A percentile compares a stretch with the other conserved stretches of the same genome.
phyloP scores from a whole-genome alignment of 2,329 filamentous ascomycete genomes.

The Hirsutella minnesotensis region DNA sequence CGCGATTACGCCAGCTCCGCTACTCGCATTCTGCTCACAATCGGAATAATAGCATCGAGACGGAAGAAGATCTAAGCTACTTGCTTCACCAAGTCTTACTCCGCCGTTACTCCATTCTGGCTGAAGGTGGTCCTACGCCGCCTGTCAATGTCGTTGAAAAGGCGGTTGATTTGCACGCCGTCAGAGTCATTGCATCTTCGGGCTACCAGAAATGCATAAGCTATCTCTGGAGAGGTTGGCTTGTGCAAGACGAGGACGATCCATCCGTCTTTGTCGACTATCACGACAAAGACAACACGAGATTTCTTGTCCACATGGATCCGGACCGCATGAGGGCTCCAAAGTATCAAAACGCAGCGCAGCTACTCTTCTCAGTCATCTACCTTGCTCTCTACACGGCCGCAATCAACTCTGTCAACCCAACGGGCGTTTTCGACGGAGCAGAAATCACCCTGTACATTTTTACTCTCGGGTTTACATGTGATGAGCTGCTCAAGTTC shows the following conservation, averaged over 20 bases:
- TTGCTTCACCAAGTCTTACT: constrained; percentile 73
- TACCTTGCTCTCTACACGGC: constrained; percentile 79
- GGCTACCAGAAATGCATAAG: constrained; percentile 94
- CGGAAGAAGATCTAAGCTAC: constrained; percentile 66
- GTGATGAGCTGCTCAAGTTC: constrained; percentile 77
- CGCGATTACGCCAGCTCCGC: neutral
- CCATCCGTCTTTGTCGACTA: constrained; percentile 85
- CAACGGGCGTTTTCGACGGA: constrained; percentile 67
- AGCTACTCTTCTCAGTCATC: constrained; percentile 72
- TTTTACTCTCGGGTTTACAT: constrained; percentile 85
- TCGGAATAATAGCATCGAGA: constrained; percentile 56
- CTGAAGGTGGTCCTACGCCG: constrained; percentile 57
- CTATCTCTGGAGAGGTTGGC: constrained; percentile 90
- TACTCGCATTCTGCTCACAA: neutral
- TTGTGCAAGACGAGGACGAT: constrained; percentile 90
- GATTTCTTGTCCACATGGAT: constrained; percentile 73
- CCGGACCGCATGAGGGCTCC: constrained; percentile 91
- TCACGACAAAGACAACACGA: constrained; percentile 64
- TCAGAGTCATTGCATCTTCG: constrained; percentile 78
- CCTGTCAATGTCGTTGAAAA: constrained; percentile 87
- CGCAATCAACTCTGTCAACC: constrained; percentile 91
- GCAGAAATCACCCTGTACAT: constrained; percentile 78
- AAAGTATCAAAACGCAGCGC: constrained; percentile 81
- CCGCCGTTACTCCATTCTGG: constrained; percentile 74
- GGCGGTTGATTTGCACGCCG: constrained; percentile 82